A percentile compares a stretch with the other conserved stretches of the same genome.
phyloP scores from a whole-genome alignment of 164 flowering plant species.

The Magnolia sinica region DNA sequence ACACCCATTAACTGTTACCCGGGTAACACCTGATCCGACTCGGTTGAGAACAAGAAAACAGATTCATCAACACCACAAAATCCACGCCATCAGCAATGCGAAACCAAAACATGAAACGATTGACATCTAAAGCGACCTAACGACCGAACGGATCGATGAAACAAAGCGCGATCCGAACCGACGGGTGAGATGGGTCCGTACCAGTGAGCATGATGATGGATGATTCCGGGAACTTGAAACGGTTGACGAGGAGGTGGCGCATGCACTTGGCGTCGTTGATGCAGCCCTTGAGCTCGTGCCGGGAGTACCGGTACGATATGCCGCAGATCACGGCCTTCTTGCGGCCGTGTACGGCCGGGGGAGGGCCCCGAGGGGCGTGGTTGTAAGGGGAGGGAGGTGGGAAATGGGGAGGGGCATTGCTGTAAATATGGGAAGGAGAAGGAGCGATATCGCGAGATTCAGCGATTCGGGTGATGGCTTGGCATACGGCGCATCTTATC shows the following conservation, averaged over 20 bases:
- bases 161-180: not conserved
- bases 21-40: too few relatives aligned
- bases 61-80: too few relatives aligned
- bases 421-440: constrained; percentile 13
- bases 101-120: not conserved
- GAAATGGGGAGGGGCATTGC: constrained; percentile 14
- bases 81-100: too few relatives aligned
- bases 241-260: constrained; percentile 46
- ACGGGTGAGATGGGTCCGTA: constrained; percentile 9
- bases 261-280: constrained; percentile 68
- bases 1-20: too few relatives aligned
- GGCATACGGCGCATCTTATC: constrained; percentile 55
- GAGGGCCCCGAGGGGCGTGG: constrained; percentile 38
- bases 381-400: constrained; percentile 33
- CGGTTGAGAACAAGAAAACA: too few relatives aligned
- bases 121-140: not conserved
- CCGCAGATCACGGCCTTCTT: constrained; percentile 79
- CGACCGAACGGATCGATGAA: not conserved
- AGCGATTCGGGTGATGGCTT: constrained; percentile 41
- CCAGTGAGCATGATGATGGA: constrained; percentile 65
- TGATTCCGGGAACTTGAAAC: constrained; percentile 47
- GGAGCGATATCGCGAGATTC: constrained; percentile 26
- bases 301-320: constrained; percentile 46
- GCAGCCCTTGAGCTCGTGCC: constrained; percentile 71
- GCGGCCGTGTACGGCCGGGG: constrained; percentile 47